Evolutionary conservation across 225 moss, liverwort and hornwort species (phyloP).

Genomic region (Straminergon stramineum): DNA sequence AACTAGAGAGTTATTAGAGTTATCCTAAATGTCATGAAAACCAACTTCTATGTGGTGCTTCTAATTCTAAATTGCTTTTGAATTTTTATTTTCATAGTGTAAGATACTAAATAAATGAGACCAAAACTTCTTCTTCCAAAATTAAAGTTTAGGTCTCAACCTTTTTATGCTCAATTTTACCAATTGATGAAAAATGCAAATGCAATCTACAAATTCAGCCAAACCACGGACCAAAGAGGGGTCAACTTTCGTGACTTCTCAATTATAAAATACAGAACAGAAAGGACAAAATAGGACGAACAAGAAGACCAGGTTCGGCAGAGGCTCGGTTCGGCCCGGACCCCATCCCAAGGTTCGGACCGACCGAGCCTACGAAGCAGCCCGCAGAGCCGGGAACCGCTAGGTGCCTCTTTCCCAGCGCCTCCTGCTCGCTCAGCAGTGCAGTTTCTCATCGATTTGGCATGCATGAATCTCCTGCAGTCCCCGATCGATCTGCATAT

Average conservation of each 20-base stretch:
- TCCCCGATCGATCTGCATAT: neutral
- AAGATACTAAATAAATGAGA: neutral
- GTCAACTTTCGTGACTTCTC: neutral
- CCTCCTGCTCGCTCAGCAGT: neutral
- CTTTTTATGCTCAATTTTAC: too few relatives aligned
- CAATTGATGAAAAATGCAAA: accelerated
- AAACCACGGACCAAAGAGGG: neutral
- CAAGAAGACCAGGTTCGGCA: neutral
- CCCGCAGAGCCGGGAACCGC: neutral
- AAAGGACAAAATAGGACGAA: neutral
- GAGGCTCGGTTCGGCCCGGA: neutral
- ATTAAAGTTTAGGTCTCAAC: neutral
- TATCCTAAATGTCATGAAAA: neutral
- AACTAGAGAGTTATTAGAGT: accelerated
- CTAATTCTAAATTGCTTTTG: neutral
- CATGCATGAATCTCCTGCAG: constrained; percentile 22
- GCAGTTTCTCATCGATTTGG: neutral
- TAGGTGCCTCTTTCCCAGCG: neutral
- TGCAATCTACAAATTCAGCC: neutral
- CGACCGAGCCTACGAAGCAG: constrained; percentile 17
- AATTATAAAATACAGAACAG: neutral
- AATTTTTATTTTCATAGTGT: too few relatives aligned
- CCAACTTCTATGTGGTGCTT: too few relatives aligned
- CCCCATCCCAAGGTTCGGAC: neutral
- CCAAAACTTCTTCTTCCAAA: too few relatives aligned